Percentiles rank a stretch among this genome's conserved stretches.
phyloP scores from a whole-genome alignment of 2,329 filamentous ascomycete species.

The Sphaerulina musiva region DNA sequence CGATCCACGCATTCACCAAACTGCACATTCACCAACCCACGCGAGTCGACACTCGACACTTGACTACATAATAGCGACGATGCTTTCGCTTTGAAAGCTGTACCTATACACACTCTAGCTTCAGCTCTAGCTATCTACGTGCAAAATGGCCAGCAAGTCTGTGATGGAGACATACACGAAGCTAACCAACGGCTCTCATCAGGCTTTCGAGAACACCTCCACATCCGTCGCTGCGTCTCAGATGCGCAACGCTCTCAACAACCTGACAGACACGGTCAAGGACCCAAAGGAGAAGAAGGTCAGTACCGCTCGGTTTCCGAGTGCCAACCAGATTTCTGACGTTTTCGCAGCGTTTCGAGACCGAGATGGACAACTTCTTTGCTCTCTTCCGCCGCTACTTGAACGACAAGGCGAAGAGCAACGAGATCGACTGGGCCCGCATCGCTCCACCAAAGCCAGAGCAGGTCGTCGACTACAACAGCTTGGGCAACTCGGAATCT shows the following conservation, averaged over 20 bases:
- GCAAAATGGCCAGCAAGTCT: no score
- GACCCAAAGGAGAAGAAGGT: constrained; percentile 76
- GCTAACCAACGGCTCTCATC: constrained; percentile 10
- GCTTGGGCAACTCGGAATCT: constrained; percentile 80
- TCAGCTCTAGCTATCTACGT: no score
- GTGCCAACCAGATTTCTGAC: constrained; percentile 5
- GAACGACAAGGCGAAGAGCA: constrained; percentile 98
- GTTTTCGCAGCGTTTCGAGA: constrained; percentile 70
- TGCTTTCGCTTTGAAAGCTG: no score
- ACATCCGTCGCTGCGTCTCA: constrained; percentile 96
- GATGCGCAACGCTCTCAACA: constrained; percentile 97
- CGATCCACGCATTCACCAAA: no score
- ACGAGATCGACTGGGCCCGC: constrained; percentile 90
- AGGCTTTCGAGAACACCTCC: constrained; percentile 99
- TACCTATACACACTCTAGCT: no score
- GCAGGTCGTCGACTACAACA: constrained; percentile 92
- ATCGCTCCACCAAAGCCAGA: constrained; percentile 88
- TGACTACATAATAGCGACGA: no score
- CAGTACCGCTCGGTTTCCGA: constrained; percentile 27
- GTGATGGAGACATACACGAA: no score
- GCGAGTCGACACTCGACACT: no score
- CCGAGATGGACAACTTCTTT: constrained; percentile 99
- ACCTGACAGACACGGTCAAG: constrained; percentile 80
- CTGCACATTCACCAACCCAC: no score
- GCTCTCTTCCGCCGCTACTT: constrained; percentile 95